A percentile compares a stretch with the other conserved stretches of the same genome.
These are phyloP conservation scores for Atkinsonella texensis DNA, from an alignment of 2,329 filamentous ascomycete genomes.

Conservation along the genomic window DNA sequence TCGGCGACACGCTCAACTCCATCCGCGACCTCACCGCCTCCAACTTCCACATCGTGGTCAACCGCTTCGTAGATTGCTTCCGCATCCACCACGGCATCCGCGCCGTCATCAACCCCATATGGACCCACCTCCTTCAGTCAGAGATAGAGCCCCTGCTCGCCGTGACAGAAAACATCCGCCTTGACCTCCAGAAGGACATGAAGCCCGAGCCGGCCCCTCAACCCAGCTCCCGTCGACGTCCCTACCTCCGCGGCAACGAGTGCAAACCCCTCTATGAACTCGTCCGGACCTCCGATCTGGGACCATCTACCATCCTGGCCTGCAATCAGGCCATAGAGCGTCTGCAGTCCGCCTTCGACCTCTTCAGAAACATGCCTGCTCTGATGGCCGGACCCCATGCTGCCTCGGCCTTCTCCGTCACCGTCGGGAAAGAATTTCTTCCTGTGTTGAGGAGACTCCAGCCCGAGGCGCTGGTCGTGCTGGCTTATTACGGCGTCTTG, in stretches of 20 bases:
- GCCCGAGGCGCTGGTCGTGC: conserved; percentile 31
- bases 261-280: conserved; percentile 17
- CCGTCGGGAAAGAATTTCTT: conserved; percentile 21
- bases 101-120: conserved; percentile 22
- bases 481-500: conserved; percentile 37
- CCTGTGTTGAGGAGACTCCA: conserved; percentile 22
- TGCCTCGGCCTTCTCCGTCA: conserved; percentile 20
- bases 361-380: conserved; percentile 15
- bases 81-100: conserved; percentile 31
- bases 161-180: conserved; percentile 9
- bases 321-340: conserved; percentile 18
- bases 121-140: conserved; percentile 22
- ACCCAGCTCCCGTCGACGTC: not conserved
- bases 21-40: conserved; percentile 5
- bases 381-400: conserved; percentile 17
- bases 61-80: conserved; percentile 28
- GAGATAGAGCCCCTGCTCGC: conserved; percentile 19
- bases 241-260: conserved; percentile 8
- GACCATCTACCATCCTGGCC: conserved; percentile 14
- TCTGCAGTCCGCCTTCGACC: conserved; percentile 24
- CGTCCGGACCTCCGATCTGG: conserved; percentile 20
- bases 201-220: not conserved
- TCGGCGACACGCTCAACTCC: conserved; percentile 33
- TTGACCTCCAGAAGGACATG: not conserved
- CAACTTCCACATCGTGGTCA: conserved; percentile 27